Evolutionary conservation across 352 stramenopile genomes (phyloP).

Genomic region (Globisporangium canariense): DNA sequence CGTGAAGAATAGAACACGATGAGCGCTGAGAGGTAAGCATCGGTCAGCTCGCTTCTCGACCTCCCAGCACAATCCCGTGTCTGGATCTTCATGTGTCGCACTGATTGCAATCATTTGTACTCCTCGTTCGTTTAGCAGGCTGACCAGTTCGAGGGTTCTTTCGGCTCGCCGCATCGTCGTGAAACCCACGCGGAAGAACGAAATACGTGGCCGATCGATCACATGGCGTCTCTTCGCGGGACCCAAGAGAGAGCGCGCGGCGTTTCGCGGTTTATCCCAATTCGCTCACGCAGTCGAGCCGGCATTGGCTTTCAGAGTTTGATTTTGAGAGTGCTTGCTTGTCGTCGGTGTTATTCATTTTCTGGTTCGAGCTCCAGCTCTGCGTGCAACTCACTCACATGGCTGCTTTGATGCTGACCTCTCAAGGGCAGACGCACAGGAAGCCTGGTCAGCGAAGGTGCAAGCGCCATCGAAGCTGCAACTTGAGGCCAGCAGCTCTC

Average conservation of each 20-base stretch:
- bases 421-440: not conserved
- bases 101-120: not conserved
- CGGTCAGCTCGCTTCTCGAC: not conserved
- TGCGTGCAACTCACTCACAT: not conserved
- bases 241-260: not conserved
- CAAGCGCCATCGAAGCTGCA: not conserved
- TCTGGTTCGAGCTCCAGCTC: not conserved
- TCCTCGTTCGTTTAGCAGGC: not conserved
- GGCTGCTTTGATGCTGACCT: not conserved
- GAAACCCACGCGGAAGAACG: not conserved
- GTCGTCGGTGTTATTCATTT: not conserved
- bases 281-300: not conserved
- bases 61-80: not conserved
- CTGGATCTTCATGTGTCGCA: constrained; percentile 1
- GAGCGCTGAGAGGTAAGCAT: not conserved
- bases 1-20: not conserved
- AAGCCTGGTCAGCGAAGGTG: not conserved
- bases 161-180: not conserved
- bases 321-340: not conserved
- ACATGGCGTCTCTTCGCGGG: constrained; percentile 1
- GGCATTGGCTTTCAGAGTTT: not conserved
- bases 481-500: not conserved
- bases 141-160: not conserved
- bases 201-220: not conserved
- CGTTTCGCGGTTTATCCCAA: not conserved